Base-by-base conservation (phyloP, 164 flowering plant genomes). In the Tinospora cordifolia region DNA sequence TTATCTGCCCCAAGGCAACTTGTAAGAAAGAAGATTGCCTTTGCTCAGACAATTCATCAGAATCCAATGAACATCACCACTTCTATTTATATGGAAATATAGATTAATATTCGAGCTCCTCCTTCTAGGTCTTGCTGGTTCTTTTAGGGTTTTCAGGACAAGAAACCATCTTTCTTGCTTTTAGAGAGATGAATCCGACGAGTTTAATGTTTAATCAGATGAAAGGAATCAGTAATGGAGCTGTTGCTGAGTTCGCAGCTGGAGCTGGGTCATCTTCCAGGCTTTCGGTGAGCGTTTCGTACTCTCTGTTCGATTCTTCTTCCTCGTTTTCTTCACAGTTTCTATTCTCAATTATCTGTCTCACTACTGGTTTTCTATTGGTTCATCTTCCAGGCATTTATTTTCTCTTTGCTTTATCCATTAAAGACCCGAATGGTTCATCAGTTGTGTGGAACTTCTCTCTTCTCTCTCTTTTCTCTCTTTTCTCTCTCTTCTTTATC, bases 171-270 rank as follows among this genome's bases (percentile, higher is more conserved):
- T 30, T 30, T 30, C 36, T 30, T 30, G 74, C 77, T 71, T 7
- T 70, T 70, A 11, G 77, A 75, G 21, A 59, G 9, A 75, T 75
- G 81, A 70, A 72, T 72, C 78, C 76, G 65, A 64, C 70, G 8
- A 51, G 75, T 46, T 63, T 70, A 30, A 69, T 30, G 36, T 30
- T 70, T 47, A 63, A 63, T 25, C 68, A 73, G 71, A 66, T 70
- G 59, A 73, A 60, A 68, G 75, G 64, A 36, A 75, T 47, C 19
- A 19, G 64, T 13, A 65, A 13, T 40, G 75, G 75, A 40, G 66
- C 22, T 36, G 49, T 62, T 24, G 47, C 44, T 13, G 75, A 64
- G 46, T 69, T 68, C 36, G 36, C 36, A 30, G 36, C 36, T 30
- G 36, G 36, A 30, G 36, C 36, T 62, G 75, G 78, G 24, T 68